Evolutionary conservation across 2,329 filamentous ascomycete species (phyloP).

Genomic region (Macrophomina pseudophaseolina): DNA sequence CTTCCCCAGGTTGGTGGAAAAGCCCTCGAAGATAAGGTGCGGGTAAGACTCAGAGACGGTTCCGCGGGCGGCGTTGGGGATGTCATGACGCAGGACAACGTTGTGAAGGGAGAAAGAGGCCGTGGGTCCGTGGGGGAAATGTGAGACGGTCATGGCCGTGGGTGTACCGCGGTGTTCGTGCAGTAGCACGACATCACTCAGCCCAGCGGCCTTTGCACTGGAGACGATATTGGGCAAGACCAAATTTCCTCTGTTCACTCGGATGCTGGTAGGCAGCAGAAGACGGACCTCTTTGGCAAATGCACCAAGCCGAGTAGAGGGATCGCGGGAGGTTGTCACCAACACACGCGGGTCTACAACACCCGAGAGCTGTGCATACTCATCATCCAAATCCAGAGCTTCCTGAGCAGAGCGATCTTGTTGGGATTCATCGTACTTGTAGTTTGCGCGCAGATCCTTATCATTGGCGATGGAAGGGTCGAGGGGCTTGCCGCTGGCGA

Average conservation of each 20-base stretch:
- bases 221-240: constrained; percentile 84
- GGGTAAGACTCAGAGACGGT: constrained; percentile 93
- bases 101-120: constrained; percentile 90
- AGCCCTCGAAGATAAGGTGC: constrained; percentile 94
- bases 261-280: constrained; percentile 81
- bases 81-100: constrained; percentile 89
- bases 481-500: constrained; percentile 87
- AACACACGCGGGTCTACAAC: constrained; percentile 87
- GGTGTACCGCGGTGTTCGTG: constrained; percentile 94
- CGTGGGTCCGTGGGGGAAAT: constrained; percentile 87
- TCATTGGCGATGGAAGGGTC: constrained; percentile 85
- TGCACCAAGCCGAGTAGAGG: constrained; percentile 79
- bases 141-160: constrained; percentile 84
- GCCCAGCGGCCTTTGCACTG: constrained; percentile 77
- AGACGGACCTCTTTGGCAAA: constrained; percentile 93
- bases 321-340: constrained; percentile 88
- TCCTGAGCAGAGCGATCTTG: constrained; percentile 70
- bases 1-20: constrained; percentile 78
- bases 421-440: constrained; percentile 88
- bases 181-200: constrained; percentile 79
- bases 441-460: constrained; percentile 81
- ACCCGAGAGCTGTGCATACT: constrained; percentile 90
- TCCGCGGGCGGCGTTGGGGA: constrained; percentile 83
- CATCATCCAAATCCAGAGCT: constrained; percentile 79
- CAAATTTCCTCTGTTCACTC: constrained; percentile 89